Conservation (phyloP, 495 filamentous ascomycete species). For the Trichocladium uniseriatum region DNA sequence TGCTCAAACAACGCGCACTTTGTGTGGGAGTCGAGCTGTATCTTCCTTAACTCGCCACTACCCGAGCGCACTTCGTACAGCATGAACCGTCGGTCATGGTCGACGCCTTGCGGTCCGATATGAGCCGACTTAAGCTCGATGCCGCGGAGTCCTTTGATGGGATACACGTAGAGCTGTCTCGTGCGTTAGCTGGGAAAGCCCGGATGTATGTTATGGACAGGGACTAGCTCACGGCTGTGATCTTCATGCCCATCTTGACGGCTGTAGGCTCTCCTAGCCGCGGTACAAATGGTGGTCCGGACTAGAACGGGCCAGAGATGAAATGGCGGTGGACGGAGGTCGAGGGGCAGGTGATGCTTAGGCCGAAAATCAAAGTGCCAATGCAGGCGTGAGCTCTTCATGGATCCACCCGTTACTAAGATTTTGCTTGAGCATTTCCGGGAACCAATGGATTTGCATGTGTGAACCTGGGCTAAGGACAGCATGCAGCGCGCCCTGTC, state of each 20-base stretch:
- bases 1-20: conserved; percentile 62
- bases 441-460: no score
- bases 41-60: conserved; percentile 42
- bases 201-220: background rate
- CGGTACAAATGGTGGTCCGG: no score
- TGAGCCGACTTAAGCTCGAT: conserved; percentile 46
- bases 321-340: no score
- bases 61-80: conserved; percentile 48
- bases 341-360: no score
- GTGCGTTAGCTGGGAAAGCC: background rate
- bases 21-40: conserved; percentile 56
- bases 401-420: no score
- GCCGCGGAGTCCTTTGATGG: conserved; percentile 75
- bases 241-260: conserved; percentile 12
- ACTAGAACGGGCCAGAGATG: no score
- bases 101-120: conserved; percentile 58
- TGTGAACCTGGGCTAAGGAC: no score
- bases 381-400: no score
- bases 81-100: conserved; percentile 72
- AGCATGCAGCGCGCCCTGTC: no score
- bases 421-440: no score
- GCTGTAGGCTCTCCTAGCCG: background rate
- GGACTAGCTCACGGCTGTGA: conserved; percentile 9
- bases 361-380: no score
- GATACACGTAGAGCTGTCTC: conserved; percentile 70